These are phyloP conservation scores for Laburnicola sp. DNA, from an alignment of 2,329 filamentous ascomycete genomes.

Conservation along the genomic window DNA sequence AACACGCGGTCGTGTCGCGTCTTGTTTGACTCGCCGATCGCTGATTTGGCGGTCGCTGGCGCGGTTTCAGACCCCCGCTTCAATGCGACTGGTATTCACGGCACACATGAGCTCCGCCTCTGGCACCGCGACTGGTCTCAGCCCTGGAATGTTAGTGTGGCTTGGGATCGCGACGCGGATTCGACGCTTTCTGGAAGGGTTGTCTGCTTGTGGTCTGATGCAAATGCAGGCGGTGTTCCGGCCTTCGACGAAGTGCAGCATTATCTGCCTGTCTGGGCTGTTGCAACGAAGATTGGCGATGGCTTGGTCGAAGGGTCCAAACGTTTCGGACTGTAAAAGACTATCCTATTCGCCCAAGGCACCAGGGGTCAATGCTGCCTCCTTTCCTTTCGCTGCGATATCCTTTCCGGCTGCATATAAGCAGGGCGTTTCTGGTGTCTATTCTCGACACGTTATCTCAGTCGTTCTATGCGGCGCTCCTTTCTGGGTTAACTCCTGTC, in stretches of 20 bases:
- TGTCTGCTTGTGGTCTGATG: conserved; percentile 86
- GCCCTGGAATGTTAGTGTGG: conserved; percentile 74
- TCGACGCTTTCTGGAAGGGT: conserved; percentile 60
- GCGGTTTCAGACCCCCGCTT: conserved; percentile 66
- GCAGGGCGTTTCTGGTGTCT: conserved; percentile 32
- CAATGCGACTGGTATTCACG: conserved; percentile 63
- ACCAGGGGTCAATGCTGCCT: conserved; percentile 29
- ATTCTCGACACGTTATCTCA: conserved; percentile 28
- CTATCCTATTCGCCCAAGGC: conserved; percentile 24
- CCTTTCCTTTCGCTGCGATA: conserved; percentile 38
- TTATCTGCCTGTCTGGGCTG: conserved; percentile 79
- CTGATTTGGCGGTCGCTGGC: conserved; percentile 65
- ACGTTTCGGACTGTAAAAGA: conserved; percentile 54
- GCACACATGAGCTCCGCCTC: conserved; percentile 70
- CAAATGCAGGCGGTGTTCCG: conserved; percentile 75
- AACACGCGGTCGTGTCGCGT: conserved; percentile 82
- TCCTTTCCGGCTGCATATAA: conserved; percentile 37
- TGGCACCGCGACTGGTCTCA: conserved; percentile 82
- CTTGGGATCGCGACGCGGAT: conserved; percentile 57
- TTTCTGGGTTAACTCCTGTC: conserved; percentile 9
- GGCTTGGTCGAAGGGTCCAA: conserved; percentile 82
- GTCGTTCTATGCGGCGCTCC: conserved; percentile 23
- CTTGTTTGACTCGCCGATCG: conserved; percentile 69
- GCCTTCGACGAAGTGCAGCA: conserved; percentile 78
- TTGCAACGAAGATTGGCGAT: conserved; percentile 72